Evolutionary conservation across 345 rosid species (phyloP), one percentile per base, ranked within the genome.

Genomic region (Gossypium ekmanianum): DNA sequence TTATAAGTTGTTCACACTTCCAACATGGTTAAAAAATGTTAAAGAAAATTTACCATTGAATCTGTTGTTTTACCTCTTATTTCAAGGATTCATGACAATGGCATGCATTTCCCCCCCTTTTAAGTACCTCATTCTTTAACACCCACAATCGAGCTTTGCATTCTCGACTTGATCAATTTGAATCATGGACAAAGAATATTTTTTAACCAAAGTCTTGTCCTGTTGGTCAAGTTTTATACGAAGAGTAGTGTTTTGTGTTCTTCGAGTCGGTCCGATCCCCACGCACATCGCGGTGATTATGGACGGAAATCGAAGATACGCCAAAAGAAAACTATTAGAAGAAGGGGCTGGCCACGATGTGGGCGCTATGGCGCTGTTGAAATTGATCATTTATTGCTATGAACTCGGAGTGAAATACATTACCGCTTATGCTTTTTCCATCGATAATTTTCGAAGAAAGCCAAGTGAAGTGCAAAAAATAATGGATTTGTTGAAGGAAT

Each of bases 371-470:
- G 69, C 76, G 3, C 48, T 61, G 59, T 18, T 24, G 48, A 11
- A 8, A 26, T 1, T 62, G 41, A 20, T 26, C 24, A 7, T 16
- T 14, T 62, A 62, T 1, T 74, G 61, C 45, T 12, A n/a, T 18
- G 84, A 88, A 45, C 80, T 88, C 51, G 87, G 88, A 26, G 80
- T 88, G 11, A 84, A 76, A 56, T 82, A 79, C 65, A 58, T 84
- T 7, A 79, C 88, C 0, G 72, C 78, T 51, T 88, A 86, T 63
- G 90, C 90, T 70, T 88, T 88, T 72, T 82, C 90, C 84, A 88
- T 85, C 12, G 90, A 88, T 48, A 88, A 88, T 71, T 88, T 88
- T 54, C 85, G 75, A 62, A 73, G 92, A 74, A 68, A 52, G 22
- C 92, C 87, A 1, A 79, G 82, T 10, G 86, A 85, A 68, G 88